Evolutionary conservation across 768 basidiomycete genomes (phyloP), one percentile per base, ranked within the genome.

Genomic region (Pleurotus citrinopileatus): DNA sequence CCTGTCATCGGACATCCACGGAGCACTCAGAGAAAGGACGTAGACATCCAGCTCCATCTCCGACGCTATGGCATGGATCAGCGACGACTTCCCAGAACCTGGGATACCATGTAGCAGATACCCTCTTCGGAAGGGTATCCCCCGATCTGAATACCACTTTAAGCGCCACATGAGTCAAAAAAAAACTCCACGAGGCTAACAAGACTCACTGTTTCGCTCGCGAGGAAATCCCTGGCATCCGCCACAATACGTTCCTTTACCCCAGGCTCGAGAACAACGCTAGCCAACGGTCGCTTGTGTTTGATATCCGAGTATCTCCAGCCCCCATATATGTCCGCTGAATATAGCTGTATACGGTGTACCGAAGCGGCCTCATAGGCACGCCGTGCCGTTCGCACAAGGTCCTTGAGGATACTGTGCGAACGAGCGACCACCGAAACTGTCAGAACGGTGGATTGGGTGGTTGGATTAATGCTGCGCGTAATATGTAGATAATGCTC

Each of bases 71-170:
- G 92, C 79, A 58, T 94, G 90, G 61, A 94, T 91, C 53, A 93
- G 76, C 17, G 89, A 91, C 19, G 86, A 87, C 73, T 94, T 94
- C 43, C 91, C 91, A 23, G 87, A 89, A 45, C 91, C 92, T 9
- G 91, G 86, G 23, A 91, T 87, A 58, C 90, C 89, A 60, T 92
- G 84, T 20, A 93, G 76, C 47, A 93, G 80, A 67, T 91, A 92
- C 3, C 92, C 92, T 53, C 92, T 82, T 52, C 92, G 87, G 81
- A 91, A 94, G 26, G 92, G 92, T 59, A 94, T 93, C 47, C 92
- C 92, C 61, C 92, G 86, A 68, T 92, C 89, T n/a, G 89, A 89
- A 61, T 94, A 94, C 92, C 92, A 94, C 83, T 90, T 57, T 34
- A 22, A 45, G 45, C 32, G 28, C 26, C 20, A 57, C 29, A 37